A percentile compares a stretch with the other conserved stretches of the same genome.
Evolutionary conservation across 169 alveolate genomes (phyloP).

Genomic region (Plasmodium knowlesi): DNA sequence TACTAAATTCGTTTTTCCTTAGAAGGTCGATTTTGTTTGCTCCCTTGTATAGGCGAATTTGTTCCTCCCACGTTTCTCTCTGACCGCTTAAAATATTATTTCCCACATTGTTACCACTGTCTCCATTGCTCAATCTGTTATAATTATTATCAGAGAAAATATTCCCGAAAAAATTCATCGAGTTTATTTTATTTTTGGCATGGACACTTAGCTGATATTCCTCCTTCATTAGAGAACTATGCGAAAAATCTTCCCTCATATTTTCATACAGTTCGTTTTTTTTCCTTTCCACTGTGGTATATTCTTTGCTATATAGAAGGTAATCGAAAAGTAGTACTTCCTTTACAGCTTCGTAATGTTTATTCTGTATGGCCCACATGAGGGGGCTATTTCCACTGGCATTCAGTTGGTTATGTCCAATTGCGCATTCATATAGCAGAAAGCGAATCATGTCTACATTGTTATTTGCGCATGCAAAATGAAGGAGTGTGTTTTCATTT

Average conservation of each 20-base stretch:
- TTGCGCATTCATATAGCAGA: conserved; percentile 77
- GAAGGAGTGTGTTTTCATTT: conserved; percentile 79
- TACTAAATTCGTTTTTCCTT: conserved; percentile 74
- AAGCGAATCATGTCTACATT: conserved; percentile 77
- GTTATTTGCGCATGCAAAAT: conserved; percentile 83
- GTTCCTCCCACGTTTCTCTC: not conserved
- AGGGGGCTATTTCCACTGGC: conserved; percentile 83
- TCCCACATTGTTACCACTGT: conserved; percentile 18
- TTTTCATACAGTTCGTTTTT: conserved; percentile 41
- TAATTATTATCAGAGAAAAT: not conserved
- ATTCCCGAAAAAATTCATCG: conserved; percentile 4
- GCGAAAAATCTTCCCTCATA: conserved; percentile 1
- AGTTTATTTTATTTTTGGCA: conserved; percentile 39
- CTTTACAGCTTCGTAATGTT: conserved; percentile 76
- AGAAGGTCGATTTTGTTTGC: conserved; percentile 70
- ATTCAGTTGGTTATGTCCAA: conserved; percentile 77
- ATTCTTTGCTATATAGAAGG: conserved; percentile 71
- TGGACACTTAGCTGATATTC: not conserved
- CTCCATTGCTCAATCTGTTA: conserved; percentile 24
- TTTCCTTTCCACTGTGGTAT: conserved; percentile 26
- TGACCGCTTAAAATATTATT: not conserved
- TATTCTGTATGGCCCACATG: conserved; percentile 85
- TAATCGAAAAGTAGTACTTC: conserved; percentile 79
- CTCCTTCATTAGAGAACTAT: not conserved
- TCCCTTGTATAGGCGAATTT: conserved; percentile 32